Evolutionary conservation across 2,329 filamentous ascomycete genomes (phyloP), one percentile per base, ranked within the genome.

Genomic region (Pseudovirgaria hyperparasitica): DNA sequence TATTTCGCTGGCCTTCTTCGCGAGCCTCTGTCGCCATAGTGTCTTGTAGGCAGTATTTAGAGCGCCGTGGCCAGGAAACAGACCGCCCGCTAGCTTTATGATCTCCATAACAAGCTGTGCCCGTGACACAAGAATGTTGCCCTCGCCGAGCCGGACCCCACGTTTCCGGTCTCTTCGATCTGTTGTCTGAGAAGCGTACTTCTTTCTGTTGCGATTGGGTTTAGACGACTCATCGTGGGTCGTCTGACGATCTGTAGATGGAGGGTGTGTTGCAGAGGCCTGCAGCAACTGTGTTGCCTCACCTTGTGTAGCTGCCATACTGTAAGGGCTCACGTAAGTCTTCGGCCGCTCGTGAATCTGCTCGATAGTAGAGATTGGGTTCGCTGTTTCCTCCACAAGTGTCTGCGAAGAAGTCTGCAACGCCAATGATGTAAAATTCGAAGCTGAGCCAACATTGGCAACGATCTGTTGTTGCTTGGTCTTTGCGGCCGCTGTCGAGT

Each of bases 31-130:
- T 55, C 60, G 50, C 69, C 70, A 76, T 10, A 60, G 49, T 3
- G 60, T 60, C 9, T 57, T 50, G 35, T 71, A 72, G 6, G 70
- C 63, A 35, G 62, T 57, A 45, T 58, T 62, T n/a, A 74, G 55
- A 36, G 72, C 67, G 23, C 54, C 54, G 14, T 66, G 60, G 19
- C 64, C 57, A 3, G 70, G 67, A 28, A 66, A 72, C 3, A 66
- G 62, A 6, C 72, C 72, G 23, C 58, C 57, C 29, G 63, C 65
- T 25, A 59, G 55, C 23, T 65, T 52, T 9, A 75, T 40, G 20
- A 75, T 62, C 15, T 70, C 58, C 41, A 69, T 46, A 4, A 75
- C 51, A 16, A 73, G 63, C 11, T 59, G 60, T 57, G 16, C 29
- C 6, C 65, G 57, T 20, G 61, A 45, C 23, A 58, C 41, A 13